A percentile compares a stretch with the other conserved stretches of the same genome.
These are phyloP conservation scores for Candida schatavii DNA, from an alignment of 805 yeast genomes.

Conservation along the genomic window DNA sequence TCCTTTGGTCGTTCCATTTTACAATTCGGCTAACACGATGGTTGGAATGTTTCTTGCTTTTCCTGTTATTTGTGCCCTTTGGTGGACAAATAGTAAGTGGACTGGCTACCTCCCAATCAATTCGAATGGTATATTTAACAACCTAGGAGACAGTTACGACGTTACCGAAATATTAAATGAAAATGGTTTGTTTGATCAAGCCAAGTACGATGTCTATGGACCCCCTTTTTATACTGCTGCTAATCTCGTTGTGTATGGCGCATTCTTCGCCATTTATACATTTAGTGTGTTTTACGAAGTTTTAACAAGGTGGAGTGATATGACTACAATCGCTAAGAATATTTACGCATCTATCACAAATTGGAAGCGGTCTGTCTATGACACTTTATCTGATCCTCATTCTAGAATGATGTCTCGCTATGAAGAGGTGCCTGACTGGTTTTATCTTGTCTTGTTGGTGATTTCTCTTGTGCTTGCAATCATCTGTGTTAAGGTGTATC, in stretches of 20 bases:
- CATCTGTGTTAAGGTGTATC: constrained; percentile 27
- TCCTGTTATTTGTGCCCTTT: constrained; percentile 6
- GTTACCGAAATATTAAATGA: constrained; percentile 1
- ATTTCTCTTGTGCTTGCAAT: constrained; percentile 30
- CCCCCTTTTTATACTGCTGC: constrained; percentile 59
- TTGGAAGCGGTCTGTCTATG: constrained; percentile 10
- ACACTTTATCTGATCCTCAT: constrained; percentile 29
- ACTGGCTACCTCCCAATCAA: constrained; percentile 9
- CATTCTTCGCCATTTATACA: constrained; percentile 28
- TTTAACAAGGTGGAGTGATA: constrained; percentile 9
- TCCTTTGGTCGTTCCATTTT: constrained; percentile 41
- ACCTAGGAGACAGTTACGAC: not conserved
- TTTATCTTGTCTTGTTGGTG: constrained; percentile 20
- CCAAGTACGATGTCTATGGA: constrained; percentile 44
- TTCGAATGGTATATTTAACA: constrained; percentile 3
- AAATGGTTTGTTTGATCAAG: constrained; percentile 28
- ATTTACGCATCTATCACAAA: not conserved
- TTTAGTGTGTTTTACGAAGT: constrained; percentile 20
- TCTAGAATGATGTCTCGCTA: constrained; percentile 28
- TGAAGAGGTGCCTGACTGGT: constrained; percentile 38
- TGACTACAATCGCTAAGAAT: not conserved
- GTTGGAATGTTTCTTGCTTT: constrained; percentile 2
- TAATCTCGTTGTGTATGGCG: constrained; percentile 48
- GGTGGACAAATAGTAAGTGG: constrained; percentile 10
- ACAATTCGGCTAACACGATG: constrained; percentile 9